These are phyloP conservation scores for Neurospora tetrasperma DNA, from an alignment of 495 filamentous ascomycete genomes.

Conservation along the genomic window DNA sequence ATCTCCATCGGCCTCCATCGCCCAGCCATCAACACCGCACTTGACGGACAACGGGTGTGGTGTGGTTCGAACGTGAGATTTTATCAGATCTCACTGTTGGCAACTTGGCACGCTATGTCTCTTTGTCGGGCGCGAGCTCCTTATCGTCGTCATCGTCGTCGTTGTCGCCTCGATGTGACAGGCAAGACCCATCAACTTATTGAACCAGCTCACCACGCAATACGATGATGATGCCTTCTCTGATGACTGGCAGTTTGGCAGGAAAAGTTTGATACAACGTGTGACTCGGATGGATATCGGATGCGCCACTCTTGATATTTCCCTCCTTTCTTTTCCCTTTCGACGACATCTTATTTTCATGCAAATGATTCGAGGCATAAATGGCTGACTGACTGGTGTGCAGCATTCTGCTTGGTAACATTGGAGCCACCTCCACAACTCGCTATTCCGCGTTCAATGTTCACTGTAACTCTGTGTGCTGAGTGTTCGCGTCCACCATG, in stretches of 20 bases:
- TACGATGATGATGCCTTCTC: not conserved
- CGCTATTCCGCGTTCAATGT: slow-evolving; percentile 2
- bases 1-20: not conserved
- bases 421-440: slow-evolving; percentile 1
- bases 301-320: not conserved
- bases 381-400: not conserved
- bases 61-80: slow-evolving; percentile 3
- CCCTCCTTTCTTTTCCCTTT: not conserved
- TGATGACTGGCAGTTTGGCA: not conserved
- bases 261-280: not conserved
- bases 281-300: not conserved
- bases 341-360: not conserved
- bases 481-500: not conserved
- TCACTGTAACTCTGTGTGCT: not conserved
- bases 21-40: not conserved
- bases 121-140: not conserved
- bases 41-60: slow-evolving; percentile 4
- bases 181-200: not conserved
- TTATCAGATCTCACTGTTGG: slow-evolving; percentile 5
- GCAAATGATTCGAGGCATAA: not conserved
- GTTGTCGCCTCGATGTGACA: not conserved
- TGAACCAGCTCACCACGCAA: not conserved
- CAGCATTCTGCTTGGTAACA: not conserved
- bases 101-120: not conserved
- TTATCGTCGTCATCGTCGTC: not conserved